These are phyloP conservation scores for Nepenthes gracilis DNA, from an alignment of 148 eudicot genomes.

Conservation along the genomic window DNA sequence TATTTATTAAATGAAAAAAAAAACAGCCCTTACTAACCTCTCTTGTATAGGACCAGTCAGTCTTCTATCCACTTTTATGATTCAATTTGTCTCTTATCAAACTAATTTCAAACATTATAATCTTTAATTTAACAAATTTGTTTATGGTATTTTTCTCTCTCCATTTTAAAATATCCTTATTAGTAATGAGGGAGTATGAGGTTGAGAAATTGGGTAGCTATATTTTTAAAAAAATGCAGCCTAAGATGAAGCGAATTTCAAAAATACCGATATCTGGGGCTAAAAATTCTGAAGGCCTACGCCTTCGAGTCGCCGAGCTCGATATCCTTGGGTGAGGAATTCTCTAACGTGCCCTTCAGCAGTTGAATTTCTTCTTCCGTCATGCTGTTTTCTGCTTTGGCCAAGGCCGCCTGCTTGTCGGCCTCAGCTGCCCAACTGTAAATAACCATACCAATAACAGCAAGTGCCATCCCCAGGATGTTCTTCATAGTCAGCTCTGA, in stretches of 20 bases:
- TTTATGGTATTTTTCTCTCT: no score
- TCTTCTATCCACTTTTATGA: no score
- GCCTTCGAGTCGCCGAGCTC: constrained; percentile 26
- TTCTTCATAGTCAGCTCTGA: constrained; percentile 46
- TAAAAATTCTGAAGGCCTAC: constrained; percentile 4
- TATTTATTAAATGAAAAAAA: no score
- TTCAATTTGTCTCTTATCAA: no score
- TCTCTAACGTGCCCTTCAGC: constrained; percentile 31
- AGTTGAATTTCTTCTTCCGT: constrained; percentile 48
- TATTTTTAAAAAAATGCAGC: no score
- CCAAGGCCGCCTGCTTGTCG: constrained; percentile 28
- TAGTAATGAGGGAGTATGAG: no score
- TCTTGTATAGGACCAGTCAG: no score
- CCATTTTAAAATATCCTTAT: no score
- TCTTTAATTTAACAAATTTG: no score
- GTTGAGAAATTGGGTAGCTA: no score
- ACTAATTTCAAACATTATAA: no score
- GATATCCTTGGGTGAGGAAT: constrained; percentile 22
- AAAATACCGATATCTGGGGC: not conserved
- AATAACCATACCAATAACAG: constrained; percentile 43
- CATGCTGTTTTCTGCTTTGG: constrained; percentile 32
- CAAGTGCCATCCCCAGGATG: constrained; percentile 46
- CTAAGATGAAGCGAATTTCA: not conserved
- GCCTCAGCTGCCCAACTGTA: constrained; percentile 54
- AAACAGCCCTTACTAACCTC: no score